Base-by-base conservation (phyloP, 805 yeast species). In the Alloascoidea hylecoeti region DNA sequence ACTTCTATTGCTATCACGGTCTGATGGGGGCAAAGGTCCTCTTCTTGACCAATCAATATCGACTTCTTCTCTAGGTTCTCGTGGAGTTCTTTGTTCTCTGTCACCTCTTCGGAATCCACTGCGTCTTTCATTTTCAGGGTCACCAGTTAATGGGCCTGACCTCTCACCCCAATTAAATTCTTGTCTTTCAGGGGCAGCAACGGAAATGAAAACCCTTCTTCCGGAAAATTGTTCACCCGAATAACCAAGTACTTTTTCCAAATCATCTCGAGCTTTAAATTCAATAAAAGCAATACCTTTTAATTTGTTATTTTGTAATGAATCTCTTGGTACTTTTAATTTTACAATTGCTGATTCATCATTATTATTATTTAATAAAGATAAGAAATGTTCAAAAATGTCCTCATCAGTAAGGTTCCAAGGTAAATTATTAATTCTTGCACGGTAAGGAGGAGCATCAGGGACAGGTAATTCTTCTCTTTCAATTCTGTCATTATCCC, bases 251-350 rank as follows among this genome's bases (percentile, higher is more conserved):
- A 96, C 92, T 44, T 70, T 68, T 40, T 67, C 78, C 50, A 89
- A 68, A 48, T 81, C 80, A 43, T 82, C 95, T 52, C 77, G 79
- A 43, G 82, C 71, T 55, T 75, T 85, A 51, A 75, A 92, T 56
- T 88, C 94, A 42, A 89, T 81, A 56, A 84, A 88, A 17, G 94
- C 96, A 52, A 76, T 82, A 34, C 95, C 95, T 50, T 80, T 78
- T 68, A 82, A 67, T 51, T 77, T 73, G 28, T 82, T 77, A 41
- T 76, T 72, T 44, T 61, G 68, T n/a, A n/a, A n/a, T 49, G 56
- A 50, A 58, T 82, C 94, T 52, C 64, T 70, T 47, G 95, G 95
- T 46, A 84, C 72, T 44, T 76, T 73, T 44, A 86, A 66, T 39
- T 75, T 78, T 35, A 65, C 61, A 40, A 83, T 72, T 38, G 75